Percentiles rank a stretch among this genome's conserved stretches.
These are phyloP conservation scores for Paraphaeosphaeria sporulosa DNA, from an alignment of 2,329 filamentous ascomycete species.

Conservation along the genomic window DNA sequence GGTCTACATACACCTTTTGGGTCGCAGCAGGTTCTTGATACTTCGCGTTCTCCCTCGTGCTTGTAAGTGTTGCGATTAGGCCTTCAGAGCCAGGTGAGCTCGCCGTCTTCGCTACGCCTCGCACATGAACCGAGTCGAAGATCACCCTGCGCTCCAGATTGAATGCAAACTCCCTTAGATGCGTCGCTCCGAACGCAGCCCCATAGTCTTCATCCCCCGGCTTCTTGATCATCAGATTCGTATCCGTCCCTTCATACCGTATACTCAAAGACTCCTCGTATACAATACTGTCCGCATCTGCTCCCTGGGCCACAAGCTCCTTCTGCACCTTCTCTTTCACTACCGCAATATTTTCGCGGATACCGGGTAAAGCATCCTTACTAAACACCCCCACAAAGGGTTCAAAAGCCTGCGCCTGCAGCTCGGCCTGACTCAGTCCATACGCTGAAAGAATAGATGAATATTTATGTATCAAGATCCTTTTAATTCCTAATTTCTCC, in stretches of 20 bases:
- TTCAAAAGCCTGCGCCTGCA: slow-evolving; percentile 73
- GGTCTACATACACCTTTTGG: slow-evolving; percentile 20
- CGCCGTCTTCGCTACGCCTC: slow-evolving; percentile 36
- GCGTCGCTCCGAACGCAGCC: slow-evolving; percentile 79
- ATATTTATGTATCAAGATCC: slow-evolving; percentile 83
- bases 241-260: slow-evolving; percentile 86
- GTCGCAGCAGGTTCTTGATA: background rate
- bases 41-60: slow-evolving; percentile 26
- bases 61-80: slow-evolving; percentile 10
- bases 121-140: slow-evolving; percentile 54
- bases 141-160: slow-evolving; percentile 59
- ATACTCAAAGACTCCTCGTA: slow-evolving; percentile 93
- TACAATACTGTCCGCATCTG: slow-evolving; percentile 64
- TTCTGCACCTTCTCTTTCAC: slow-evolving; percentile 26
- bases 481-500: slow-evolving; percentile 77
- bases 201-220: slow-evolving; percentile 80
- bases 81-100: slow-evolving; percentile 11
- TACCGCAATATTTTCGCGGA: background rate
- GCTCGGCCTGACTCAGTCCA: slow-evolving; percentile 80
- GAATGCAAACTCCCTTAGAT: slow-evolving; percentile 89
- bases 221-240: slow-evolving; percentile 82
- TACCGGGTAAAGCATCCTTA: slow-evolving; percentile 29
- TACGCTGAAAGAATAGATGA: slow-evolving; percentile 88
- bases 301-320: slow-evolving; percentile 77
- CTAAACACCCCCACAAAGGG: slow-evolving; percentile 55